Percentiles rank a stretch among this genome's conserved stretches.
Evolutionary conservation across 2,329 filamentous ascomycete species (phyloP).

Genomic region (Pseudocercospora vitis): DNA sequence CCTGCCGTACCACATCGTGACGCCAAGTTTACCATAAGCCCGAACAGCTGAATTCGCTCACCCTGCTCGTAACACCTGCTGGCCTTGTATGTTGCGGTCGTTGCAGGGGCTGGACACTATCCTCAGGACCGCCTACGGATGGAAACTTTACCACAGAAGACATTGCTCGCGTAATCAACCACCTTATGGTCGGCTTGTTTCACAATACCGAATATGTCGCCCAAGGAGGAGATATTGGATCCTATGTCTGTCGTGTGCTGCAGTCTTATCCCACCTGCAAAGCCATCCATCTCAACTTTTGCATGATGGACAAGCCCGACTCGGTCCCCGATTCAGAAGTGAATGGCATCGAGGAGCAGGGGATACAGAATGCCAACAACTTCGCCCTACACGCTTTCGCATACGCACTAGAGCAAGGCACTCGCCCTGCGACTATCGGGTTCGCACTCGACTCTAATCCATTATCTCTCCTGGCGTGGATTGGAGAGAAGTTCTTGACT

Average conservation of each 20-base stretch:
- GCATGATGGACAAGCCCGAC: conserved; percentile 24
- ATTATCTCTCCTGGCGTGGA: conserved; percentile 57
- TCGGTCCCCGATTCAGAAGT: conserved; percentile 25
- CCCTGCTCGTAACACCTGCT: neutral
- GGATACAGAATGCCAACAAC: conserved; percentile 39
- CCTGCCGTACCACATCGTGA: conserved; percentile 57
- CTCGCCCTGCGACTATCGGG: conserved; percentile 57
- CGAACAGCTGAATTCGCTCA: neutral
- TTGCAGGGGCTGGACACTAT: conserved; percentile 49
- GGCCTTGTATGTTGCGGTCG: neutral
- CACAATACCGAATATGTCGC: conserved; percentile 51
- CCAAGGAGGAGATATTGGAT: conserved; percentile 58
- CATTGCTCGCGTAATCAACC: conserved; percentile 48
- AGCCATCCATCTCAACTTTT: conserved; percentile 29
- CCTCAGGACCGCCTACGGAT: conserved; percentile 44
- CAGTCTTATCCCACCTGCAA: conserved; percentile 18
- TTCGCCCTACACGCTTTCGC: conserved; percentile 48
- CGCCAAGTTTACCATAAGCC: conserved; percentile 49
- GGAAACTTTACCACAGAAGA: conserved; percentile 44
- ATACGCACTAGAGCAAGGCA: conserved; percentile 56
- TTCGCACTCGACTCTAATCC: conserved; percentile 55
- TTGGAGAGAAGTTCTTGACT: conserved; percentile 56
- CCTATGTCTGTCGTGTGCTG: conserved; percentile 44
- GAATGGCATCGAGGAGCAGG: conserved; percentile 41
- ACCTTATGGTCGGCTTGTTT: conserved; percentile 53